Percentiles rank a stretch among this genome's conserved stretches.
phyloP scores from a whole-genome alignment of 768 basidiomycete species.

The Gloeophyllum trabeum region DNA sequence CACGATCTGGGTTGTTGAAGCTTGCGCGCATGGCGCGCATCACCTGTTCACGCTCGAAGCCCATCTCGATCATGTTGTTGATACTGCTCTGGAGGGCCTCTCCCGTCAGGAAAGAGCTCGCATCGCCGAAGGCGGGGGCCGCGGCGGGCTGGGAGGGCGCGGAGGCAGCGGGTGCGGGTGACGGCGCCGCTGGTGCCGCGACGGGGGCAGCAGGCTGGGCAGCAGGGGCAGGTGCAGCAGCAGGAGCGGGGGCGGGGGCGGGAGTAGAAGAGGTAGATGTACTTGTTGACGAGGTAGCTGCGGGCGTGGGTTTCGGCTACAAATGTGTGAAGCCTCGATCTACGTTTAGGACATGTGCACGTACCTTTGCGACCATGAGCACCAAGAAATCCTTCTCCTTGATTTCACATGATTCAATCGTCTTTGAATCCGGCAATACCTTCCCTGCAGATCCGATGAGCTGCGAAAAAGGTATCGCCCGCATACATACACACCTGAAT shows the following conservation, averaged over 20 bases:
- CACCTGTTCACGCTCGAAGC: slow-evolving; percentile 80
- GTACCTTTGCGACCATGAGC: slow-evolving; percentile 96
- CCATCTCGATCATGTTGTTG: slow-evolving; percentile 87
- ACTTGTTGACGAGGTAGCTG: slow-evolving; percentile 18
- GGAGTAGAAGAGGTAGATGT: slow-evolving; percentile 17
- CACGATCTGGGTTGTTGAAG: slow-evolving; percentile 95
- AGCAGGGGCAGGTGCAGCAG: slow-evolving; percentile 20
- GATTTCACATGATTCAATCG: slow-evolving; percentile 78
- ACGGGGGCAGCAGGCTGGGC: slow-evolving; percentile 24
- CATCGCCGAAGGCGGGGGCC: slow-evolving; percentile 30
- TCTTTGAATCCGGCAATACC: slow-evolving; percentile 82
- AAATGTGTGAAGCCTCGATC: background rate
- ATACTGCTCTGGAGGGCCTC: slow-evolving; percentile 66
- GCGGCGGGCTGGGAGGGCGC: slow-evolving; percentile 17
- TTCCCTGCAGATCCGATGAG: slow-evolving; percentile 48
- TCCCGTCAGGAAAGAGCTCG: slow-evolving; percentile 65
- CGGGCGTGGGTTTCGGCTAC: slow-evolving; percentile 48
- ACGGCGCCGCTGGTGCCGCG: slow-evolving; percentile 18
- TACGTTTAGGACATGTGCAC: slow-evolving; percentile 6
- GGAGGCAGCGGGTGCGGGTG: slow-evolving; percentile 19
- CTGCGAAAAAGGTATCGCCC: slow-evolving; percentile 3
- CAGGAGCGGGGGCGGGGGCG: slow-evolving; percentile 19
- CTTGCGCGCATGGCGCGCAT: slow-evolving; percentile 80
- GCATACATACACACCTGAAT: slow-evolving; percentile 51
- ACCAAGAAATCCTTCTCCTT: slow-evolving; percentile 99